Base-by-base conservation (phyloP, 2,329 filamentous ascomycete genomes). In the Corynespora cassiicola region DNA sequence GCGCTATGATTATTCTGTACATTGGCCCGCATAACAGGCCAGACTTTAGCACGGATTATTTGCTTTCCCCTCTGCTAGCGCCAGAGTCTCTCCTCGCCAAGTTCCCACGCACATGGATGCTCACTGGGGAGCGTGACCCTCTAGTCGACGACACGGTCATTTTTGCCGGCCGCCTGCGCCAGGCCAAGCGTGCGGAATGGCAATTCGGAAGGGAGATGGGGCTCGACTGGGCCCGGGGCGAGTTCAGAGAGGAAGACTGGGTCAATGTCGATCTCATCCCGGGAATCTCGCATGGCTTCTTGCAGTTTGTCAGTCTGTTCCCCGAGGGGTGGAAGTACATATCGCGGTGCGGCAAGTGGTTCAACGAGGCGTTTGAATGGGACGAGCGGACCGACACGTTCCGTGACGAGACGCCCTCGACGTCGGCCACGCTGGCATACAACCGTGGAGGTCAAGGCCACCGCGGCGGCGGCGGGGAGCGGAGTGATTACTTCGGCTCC, bases 1-100 rank as follows among this genome's bases (percentile, higher is more conserved):
- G 94, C 20, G 90, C 91, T 48, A 97, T 99, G 91, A 96, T 99
- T 51, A 95, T 99, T 51, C 77, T 99, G 4, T 99, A 99, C 66
- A 88, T 99, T 38, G 94, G 94, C 1, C 90, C 91, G 0, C 88
- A 96, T 63, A 89, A 94, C 66, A 86, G 91, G 1, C 94, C 94
- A 0, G 90, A 97, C 63, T 97, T 99, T 66, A 83, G 83, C 18
- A 89, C 88, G 6, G 92, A 99, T 67, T 96, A 90, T 64, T 80
- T 96, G 0, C 81, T 99, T 2, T 95, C 88, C 0, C 94, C 94
- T 0, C 84, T 96, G 1, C 80, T 96, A 0, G 91, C 94, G 0
- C 94, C 94, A 0, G 92, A 96, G 52, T 76, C 81, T 1, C 75
- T 97, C 0, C 79, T 99, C 0, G 82, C 86, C 10, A 79, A 81